A percentile compares a stretch with the other conserved stretches of the same genome.
These are phyloP conservation scores for Berkeleyomyces rouxiae DNA, from an alignment of 2,329 filamentous ascomycete genomes.

Conservation along the genomic window DNA sequence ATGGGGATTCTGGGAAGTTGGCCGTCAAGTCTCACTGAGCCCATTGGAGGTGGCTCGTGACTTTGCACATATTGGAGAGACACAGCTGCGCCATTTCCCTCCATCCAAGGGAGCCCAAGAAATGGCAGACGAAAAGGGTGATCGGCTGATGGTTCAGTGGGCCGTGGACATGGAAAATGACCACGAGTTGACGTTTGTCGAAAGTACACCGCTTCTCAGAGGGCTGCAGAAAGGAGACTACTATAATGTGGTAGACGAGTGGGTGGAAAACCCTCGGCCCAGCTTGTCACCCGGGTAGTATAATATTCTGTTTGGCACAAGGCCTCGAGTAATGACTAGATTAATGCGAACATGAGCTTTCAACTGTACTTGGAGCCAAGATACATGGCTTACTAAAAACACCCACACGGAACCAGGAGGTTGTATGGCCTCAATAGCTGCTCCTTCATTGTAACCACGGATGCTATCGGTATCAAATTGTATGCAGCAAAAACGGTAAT, in stretches of 20 bases:
- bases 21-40: constrained; percentile 9
- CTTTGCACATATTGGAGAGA: constrained; percentile 11
- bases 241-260: constrained; percentile 12
- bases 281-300: not conserved
- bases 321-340: too few relatives aligned
- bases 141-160: constrained; percentile 11
- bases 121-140: constrained; percentile 7
- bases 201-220: constrained; percentile 9
- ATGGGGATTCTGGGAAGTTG: constrained; percentile 13
- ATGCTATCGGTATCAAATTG: too few relatives aligned
- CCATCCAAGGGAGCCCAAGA: constrained; percentile 8
- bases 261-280: not conserved
- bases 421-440: too few relatives aligned
- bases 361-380: too few relatives aligned
- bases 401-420: too few relatives aligned
- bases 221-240: constrained; percentile 6
- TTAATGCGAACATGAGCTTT: too few relatives aligned
- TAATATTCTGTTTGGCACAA: not conserved
- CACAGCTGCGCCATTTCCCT: constrained; percentile 9
- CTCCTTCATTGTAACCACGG: too few relatives aligned
- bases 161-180: constrained; percentile 11
- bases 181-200: constrained; percentile 12
- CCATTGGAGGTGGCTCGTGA: constrained; percentile 12
- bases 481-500: too few relatives aligned
- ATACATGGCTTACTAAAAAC: too few relatives aligned